Evolutionary conservation across 1,284 basidiomycete species (phyloP).

Genomic region (Cutaneotrichosporon cutaneum): DNA sequence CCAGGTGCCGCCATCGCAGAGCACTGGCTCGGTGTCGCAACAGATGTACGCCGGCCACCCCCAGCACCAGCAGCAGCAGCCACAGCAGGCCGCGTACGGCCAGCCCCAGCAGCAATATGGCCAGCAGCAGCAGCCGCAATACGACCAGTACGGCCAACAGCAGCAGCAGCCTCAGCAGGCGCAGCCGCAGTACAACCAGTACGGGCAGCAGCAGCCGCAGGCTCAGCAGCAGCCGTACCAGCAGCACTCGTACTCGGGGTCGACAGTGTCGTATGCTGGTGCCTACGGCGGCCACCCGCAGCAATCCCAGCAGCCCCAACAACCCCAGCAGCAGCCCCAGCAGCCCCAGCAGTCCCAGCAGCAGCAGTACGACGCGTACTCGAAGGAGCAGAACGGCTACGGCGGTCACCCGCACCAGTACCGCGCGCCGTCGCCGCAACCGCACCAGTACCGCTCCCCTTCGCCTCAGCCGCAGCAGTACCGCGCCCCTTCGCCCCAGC

Average conservation of each 20-base stretch:
- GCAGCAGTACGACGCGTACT: no score
- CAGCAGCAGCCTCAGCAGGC: constrained; percentile 17
- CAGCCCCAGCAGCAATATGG: constrained; percentile 6
- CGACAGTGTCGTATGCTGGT: background rate
- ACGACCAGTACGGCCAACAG: constrained; percentile 13
- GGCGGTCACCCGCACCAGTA: constrained; percentile 6
- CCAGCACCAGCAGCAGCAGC: background rate
- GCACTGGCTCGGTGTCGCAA: constrained; percentile 12
- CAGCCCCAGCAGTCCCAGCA: constrained; percentile 38
- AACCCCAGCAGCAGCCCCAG: constrained; percentile 35
- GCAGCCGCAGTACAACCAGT: constrained; percentile 19
- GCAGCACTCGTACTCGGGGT: constrained; percentile 8
- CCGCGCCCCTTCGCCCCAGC: constrained; percentile 9
- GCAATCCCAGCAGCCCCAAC: constrained; percentile 41
- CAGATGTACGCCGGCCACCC: constrained; percentile 20
- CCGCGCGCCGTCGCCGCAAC: background rate
- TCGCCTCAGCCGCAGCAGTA: constrained; percentile 9
- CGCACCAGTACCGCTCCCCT: background rate
- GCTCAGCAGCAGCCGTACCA: constrained; percentile 10
- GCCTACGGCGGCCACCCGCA: constrained; percentile 54
- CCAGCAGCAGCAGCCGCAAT: background rate
- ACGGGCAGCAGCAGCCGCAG: constrained; percentile 27
- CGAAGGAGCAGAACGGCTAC: constrained; percentile 22
- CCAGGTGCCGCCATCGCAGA: constrained; percentile 14
- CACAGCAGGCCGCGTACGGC: no score